phyloP scores from a whole-genome alignment of 73 alveolate genomes.

The Paraurostyla sp. region DNA sequence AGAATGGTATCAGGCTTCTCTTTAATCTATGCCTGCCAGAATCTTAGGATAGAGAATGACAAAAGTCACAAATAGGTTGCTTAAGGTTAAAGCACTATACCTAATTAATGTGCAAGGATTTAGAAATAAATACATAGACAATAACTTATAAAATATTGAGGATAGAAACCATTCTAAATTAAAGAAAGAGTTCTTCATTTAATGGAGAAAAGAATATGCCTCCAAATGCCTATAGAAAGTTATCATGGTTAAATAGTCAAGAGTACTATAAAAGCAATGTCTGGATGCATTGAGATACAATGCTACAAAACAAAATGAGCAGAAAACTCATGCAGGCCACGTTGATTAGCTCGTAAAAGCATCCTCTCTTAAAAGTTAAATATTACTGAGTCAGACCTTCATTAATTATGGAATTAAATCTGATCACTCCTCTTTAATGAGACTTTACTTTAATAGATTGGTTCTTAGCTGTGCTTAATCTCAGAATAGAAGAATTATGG shows the following conservation, averaged over 20 bases:
- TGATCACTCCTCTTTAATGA: background rate
- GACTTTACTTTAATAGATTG: background rate
- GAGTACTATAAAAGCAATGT: background rate
- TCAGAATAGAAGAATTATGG: background rate
- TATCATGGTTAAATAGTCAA: background rate
- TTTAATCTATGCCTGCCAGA: constrained; percentile 27
- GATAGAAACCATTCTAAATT: background rate
- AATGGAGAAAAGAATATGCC: constrained; percentile 43
- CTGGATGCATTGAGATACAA: background rate
- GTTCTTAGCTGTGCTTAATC: background rate
- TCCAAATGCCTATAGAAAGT: background rate
- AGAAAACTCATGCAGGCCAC: background rate
- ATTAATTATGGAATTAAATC: background rate
- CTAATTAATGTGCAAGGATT: constrained; percentile 11
- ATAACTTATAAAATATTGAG: background rate
- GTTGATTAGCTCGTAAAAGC: background rate
- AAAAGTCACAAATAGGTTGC: background rate
- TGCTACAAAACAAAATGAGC: background rate
- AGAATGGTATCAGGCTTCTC: constrained; percentile 36
- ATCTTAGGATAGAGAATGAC: background rate
- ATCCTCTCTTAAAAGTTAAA: background rate
- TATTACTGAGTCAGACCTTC: background rate
- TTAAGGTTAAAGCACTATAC: constrained; percentile 31
- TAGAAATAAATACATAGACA: background rate
- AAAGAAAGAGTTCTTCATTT: background rate